Percentiles rank a stretch among this genome's conserved stretches.
Conservation (phyloP, 73 alveolate genomes). For the Paramecium caudatum region DNA sequence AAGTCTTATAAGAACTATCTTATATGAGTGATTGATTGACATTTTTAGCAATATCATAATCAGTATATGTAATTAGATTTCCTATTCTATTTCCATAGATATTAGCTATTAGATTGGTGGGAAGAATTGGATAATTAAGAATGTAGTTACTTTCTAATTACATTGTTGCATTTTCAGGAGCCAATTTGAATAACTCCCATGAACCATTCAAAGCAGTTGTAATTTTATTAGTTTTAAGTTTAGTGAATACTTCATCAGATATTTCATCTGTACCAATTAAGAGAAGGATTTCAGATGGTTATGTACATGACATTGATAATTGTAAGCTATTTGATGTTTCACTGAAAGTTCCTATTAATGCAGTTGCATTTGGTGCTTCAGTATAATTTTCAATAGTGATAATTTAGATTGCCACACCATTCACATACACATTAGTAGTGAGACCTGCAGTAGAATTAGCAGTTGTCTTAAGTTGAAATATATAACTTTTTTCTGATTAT, state of each 20-base stretch:
- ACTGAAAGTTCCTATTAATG: neutral
- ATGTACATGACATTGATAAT: neutral
- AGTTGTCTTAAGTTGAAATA: slow-evolving; percentile 19
- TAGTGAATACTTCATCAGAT: neutral
- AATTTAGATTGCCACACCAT: neutral
- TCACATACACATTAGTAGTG: neutral
- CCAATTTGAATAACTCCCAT: slow-evolving; percentile 4
- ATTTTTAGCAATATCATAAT: neutral
- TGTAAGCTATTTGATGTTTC: neutral
- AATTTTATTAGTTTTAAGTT: neutral
- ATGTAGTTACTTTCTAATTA: neutral
- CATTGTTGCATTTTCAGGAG: slow-evolving; percentile 9
- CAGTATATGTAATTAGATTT: neutral
- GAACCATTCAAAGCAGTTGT: neutral
- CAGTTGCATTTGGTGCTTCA: neutral
- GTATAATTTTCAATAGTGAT: neutral
- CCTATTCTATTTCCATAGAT: slow-evolving; percentile 18
- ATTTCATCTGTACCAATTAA: slow-evolving; percentile 38
- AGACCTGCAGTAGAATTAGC: neutral
- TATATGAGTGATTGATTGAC: neutral
- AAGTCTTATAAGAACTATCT: slow-evolving; percentile 32
- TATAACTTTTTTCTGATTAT: neutral
- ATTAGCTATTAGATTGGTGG: neutral
- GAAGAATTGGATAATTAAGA: neutral
- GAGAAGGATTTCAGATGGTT: slow-evolving; percentile 3